Conservation (phyloP, 1,284 basidiomycete species). For the Phlebopus sp. region DNA sequence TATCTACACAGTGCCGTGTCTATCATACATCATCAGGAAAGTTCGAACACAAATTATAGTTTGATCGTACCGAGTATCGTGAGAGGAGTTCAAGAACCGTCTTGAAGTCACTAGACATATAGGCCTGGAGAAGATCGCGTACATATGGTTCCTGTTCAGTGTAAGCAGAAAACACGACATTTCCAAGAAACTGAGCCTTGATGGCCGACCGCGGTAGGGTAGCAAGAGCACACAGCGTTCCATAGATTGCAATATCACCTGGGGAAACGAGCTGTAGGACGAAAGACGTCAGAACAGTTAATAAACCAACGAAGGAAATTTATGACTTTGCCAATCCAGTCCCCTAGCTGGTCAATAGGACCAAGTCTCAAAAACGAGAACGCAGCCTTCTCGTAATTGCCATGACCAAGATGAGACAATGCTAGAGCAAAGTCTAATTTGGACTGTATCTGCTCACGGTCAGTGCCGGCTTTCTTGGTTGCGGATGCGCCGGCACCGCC, state of each 20-base stretch:
- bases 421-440: slow-evolving; percentile 79
- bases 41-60: neutral
- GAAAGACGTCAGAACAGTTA: neutral
- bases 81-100: slow-evolving; percentile 71
- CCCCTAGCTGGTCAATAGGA: slow-evolving; percentile 57
- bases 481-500: slow-evolving; percentile 30
- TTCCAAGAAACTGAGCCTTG: slow-evolving; percentile 67
- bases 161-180: slow-evolving; percentile 67
- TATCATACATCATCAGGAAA: slow-evolving; percentile 26
- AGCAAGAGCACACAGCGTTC: slow-evolving; percentile 76
- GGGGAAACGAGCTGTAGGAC: slow-evolving; percentile 62
- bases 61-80: slow-evolving; percentile 60
- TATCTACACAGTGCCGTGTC: slow-evolving; percentile 74
- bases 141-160: slow-evolving; percentile 85
- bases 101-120: slow-evolving; percentile 81
- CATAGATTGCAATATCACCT: slow-evolving; percentile 82
- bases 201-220: slow-evolving; percentile 69
- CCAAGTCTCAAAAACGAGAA: slow-evolving; percentile 67
- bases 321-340: slow-evolving; percentile 67
- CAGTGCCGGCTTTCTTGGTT: slow-evolving; percentile 46
- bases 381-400: slow-evolving; percentile 76
- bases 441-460: slow-evolving; percentile 64
- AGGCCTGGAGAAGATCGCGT: slow-evolving; percentile 78
- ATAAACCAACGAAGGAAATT: slow-evolving; percentile 7
- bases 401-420: slow-evolving; percentile 67